Evolutionary conservation across 352 stramenopile genomes (phyloP).

Genomic region (Pythium utonaiense): DNA sequence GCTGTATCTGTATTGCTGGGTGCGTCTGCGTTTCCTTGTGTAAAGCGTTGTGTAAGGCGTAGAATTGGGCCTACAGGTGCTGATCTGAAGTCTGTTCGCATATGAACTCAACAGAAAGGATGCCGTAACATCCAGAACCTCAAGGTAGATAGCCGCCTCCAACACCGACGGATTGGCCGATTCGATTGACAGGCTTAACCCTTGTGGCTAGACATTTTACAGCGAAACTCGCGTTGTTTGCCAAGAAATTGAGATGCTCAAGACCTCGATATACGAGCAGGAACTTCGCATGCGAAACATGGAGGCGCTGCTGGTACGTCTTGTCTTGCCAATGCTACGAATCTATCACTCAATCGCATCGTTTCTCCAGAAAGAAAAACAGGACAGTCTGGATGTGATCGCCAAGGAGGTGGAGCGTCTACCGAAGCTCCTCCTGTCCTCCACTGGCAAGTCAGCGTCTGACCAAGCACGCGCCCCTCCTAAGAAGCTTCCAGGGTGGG

Average conservation of each 20-base stretch:
- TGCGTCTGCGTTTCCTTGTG: conserved; percentile 9
- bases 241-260: conserved; percentile 55
- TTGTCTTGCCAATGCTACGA: too few relatives aligned
- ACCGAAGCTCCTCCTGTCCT: conserved; percentile 10
- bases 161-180: background rate
- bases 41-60: background rate
- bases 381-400: conserved; percentile 47
- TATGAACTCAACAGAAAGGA: conserved; percentile 68
- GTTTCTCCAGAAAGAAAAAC: conserved; percentile 42
- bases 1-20: conserved; percentile 68
- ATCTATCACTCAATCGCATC: too few relatives aligned
- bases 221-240: conserved; percentile 43
- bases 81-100: too few relatives aligned
- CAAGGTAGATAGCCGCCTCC: conserved; percentile 38
- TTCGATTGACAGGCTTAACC: background rate
- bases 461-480: background rate
- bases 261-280: conserved; percentile 58
- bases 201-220: conserved; percentile 43
- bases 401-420: conserved; percentile 33
- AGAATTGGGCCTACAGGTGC: too few relatives aligned
- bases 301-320: conserved; percentile 44
- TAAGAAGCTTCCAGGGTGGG: conserved; percentile 28
- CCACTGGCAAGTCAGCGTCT: background rate
- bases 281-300: conserved; percentile 44
- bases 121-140: conserved; percentile 65